Evolutionary conservation across 2,329 filamentous ascomycete genomes (phyloP).

Genomic region (Trichoderma koningiopsis): DNA sequence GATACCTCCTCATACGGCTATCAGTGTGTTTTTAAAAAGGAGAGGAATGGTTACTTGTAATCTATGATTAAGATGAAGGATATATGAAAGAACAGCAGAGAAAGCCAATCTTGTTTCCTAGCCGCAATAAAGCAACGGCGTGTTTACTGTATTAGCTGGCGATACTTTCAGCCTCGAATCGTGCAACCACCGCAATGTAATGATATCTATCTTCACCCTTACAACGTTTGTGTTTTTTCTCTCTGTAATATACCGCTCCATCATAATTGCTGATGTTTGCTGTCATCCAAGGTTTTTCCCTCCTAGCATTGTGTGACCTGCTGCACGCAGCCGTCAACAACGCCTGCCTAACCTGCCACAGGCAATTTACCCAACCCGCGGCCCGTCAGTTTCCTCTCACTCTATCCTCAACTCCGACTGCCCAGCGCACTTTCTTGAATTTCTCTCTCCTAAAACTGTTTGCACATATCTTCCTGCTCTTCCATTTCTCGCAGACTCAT

Average conservation of each 20-base stretch:
- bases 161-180: neutral
- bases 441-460: neutral
- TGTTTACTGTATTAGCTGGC: neutral
- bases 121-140: neutral
- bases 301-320: neutral
- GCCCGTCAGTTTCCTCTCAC: neutral
- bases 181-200: neutral
- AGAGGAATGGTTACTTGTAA: neutral
- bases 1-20: neutral
- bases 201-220: neutral
- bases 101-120: neutral
- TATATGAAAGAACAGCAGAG: neutral
- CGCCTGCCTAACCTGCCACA: slow-evolving; percentile 4
- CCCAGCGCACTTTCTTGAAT: neutral
- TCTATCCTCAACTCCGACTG: neutral
- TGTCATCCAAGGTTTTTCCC: neutral
- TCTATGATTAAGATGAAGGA: neutral
- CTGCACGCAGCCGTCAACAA: slow-evolving; percentile 6
- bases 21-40: neutral
- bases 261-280: neutral
- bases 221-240: neutral
- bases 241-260: neutral
- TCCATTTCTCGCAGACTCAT: neutral
- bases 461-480: neutral
- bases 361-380: neutral